Base-by-base conservation (phyloP, 2,329 filamentous ascomycete species). In the Beauveria rudraprayagi region DNA sequence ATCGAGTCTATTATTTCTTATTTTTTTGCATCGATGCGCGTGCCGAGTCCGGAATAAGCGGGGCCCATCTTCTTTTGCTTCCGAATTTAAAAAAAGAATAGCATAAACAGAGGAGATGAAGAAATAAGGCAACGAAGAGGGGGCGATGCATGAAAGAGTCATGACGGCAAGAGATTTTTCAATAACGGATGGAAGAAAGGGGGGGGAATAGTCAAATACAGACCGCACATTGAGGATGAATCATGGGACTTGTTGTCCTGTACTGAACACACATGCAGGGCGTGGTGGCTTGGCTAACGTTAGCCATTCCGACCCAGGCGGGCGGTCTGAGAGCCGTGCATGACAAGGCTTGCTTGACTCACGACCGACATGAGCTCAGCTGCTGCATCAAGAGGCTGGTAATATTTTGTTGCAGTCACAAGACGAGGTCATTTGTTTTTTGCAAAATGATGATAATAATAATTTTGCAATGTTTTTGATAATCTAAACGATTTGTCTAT, bases 251-350 rank as follows among this genome's bases (percentile, higher is more conserved):
- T 22, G 19, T 22, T 56, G 28, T 26, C 30, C 34, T 37, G 34
- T 37, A 9, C 5, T 17, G 30, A 11, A 37, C 34, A 37, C n/a
- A 34, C 30, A 22, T 24, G 51, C 34, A 40, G 51, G 34, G 51
- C 51, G 51, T 40, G 14, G 51, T 22, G 34, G 34, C 14, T 37
- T 37, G 11, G 34, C 11, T 37, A 34, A 34, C 30, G 30, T 34
- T 34, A 37, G 34, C 5, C 34, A 37, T 26, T 22, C 43, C 54
- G 54, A 46, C 17, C 54, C 54, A 28, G 41, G 53, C 11, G n/a
- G 19, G 44, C 24, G 44, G 54, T 56, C 54, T 56, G 54, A 47
- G 53, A 56, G 53, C 43, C 54, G 52, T 44, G 52, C 52, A 44
- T 44, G 10, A 16, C 22, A 30, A 55, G 14, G 37, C 53, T 30